phyloP scores from a whole-genome alignment of 208 protist genomes.

The Leptomonas pyrrhocoris region DNA sequence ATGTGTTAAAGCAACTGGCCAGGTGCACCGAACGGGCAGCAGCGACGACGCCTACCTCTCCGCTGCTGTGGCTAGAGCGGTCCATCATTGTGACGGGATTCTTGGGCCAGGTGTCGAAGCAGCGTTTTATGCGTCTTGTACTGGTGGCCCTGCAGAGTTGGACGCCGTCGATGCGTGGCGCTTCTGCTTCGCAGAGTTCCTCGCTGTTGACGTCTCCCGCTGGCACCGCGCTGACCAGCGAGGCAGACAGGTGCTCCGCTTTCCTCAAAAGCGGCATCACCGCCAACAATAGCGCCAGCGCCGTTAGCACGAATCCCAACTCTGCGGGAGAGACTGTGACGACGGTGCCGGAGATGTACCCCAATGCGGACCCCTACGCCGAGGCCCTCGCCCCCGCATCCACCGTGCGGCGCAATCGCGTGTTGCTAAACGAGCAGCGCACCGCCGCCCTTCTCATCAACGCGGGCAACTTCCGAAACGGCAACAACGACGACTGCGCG shows the following conservation, averaged over 20 bases:
- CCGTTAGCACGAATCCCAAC: no score
- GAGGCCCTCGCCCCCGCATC: constrained; percentile 37
- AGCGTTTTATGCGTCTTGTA: constrained; percentile 57
- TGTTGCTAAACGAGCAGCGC: constrained; percentile 56
- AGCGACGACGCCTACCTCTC: background rate
- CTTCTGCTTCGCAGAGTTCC: background rate
- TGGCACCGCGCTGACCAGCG: background rate
- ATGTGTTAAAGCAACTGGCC: constrained; percentile 30
- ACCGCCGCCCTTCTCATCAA: constrained; percentile 33
- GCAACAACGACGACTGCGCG: constrained; percentile 48
- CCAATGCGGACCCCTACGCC: constrained; percentile 49
- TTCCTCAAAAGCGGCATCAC: background rate
- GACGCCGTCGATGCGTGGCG: constrained; percentile 1
- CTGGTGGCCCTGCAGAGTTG: constrained; percentile 23
- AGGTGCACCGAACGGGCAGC: constrained; percentile 1
- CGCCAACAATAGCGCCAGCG: background rate
- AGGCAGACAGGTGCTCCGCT: background rate
- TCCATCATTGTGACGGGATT: constrained; percentile 52
- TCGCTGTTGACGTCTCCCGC: background rate
- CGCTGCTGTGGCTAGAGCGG: constrained; percentile 29
- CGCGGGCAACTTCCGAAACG: constrained; percentile 34
- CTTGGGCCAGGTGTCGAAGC: constrained; percentile 65
- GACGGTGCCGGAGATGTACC: constrained; percentile 36
- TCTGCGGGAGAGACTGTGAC: background rate
- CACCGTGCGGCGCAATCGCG: constrained; percentile 54